Evolutionary conservation across 345 rosid genomes (phyloP), one percentile per base, ranked within the genome.

Genomic region (Iberis pinnata): DNA sequence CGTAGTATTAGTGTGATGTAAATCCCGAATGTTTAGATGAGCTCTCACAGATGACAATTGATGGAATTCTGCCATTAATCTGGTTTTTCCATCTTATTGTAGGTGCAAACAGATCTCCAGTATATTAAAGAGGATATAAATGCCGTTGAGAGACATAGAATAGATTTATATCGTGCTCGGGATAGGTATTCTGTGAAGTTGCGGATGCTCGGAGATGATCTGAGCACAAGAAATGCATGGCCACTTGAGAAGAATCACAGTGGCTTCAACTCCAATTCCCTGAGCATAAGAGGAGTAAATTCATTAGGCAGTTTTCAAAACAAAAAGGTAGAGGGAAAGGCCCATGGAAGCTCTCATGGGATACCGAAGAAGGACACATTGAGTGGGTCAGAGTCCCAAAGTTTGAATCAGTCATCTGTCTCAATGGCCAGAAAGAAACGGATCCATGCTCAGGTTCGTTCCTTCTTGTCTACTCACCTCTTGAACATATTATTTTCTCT

Each of bases 51-150:
- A 18, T 6, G n/a, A 38, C 4, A 24, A 18, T 26, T 32, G 26
- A 18, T 45, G 19, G 47, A 14, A 13, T 24, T 52, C 27, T 41
- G n/a, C 10, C 18, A 48, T 57, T 57, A 11, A 42, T 38, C 20
- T 25, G n/a, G 8, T 41, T 47, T 27, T 18, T 20, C 51, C 56
- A 36, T 42, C 29, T 42, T 74, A 29, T 32, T 73, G 65, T 68
- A 92, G 98, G 79, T 80, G 41, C 88, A 82, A 69, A 72, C 75
- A 45, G 95, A 92, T 77, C 95, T 88, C 46, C 95, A 73, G 64
- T 87, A 75, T 74, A 73, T 88, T 36, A 92, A 83, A 67, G 98
- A 83, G 71, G 98, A 92, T 71, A 68, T 92, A 65, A 83, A 78
- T 60, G 80, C 86, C 9, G 96, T 85, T 38, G 95, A 92, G 76